Evolutionary conservation across 371 early-diverging fungal genomes (phyloP).

Genomic region (Smittium mucronatum): DNA sequence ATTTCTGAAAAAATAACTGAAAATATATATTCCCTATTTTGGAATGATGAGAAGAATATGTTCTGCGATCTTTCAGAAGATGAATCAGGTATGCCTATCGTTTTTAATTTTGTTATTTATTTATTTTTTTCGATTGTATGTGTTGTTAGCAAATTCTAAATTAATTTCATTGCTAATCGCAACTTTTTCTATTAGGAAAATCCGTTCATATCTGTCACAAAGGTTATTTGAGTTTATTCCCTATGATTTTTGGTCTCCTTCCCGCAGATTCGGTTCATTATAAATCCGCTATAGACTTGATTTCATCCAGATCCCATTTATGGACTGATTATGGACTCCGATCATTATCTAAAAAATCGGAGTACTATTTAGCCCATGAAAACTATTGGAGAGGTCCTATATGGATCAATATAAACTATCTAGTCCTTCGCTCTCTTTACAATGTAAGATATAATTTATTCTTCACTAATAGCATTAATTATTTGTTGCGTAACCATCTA

Average conservation of each 20-base stretch:
- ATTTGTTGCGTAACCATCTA: no score
- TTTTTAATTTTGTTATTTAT: slow-evolving; percentile 12
- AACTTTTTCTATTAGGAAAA: slow-evolving; percentile 14
- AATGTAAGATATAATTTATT: no score
- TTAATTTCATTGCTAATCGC: not conserved
- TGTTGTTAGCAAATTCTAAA: no score
- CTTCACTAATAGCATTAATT: no score
- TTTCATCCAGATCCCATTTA: slow-evolving; percentile 52
- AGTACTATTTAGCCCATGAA: slow-evolving; percentile 64
- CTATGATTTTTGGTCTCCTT: slow-evolving; percentile 63
- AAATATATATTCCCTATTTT: slow-evolving; percentile 43
- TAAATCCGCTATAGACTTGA: slow-evolving; percentile 56
- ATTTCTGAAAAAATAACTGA: slow-evolving; percentile 36
- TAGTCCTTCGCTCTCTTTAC: slow-evolving; percentile 60
- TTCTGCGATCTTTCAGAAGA: slow-evolving; percentile 67
- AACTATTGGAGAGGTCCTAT: slow-evolving; percentile 93
- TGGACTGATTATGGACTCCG: slow-evolving; percentile 77
- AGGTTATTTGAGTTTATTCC: slow-evolving; percentile 78
- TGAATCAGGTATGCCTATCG: slow-evolving; percentile 33
- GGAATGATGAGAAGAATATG: slow-evolving; percentile 54
- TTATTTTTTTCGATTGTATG: no score
- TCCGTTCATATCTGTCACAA: slow-evolving; percentile 58
- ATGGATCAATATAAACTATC: slow-evolving; percentile 89
- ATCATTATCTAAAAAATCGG: slow-evolving; percentile 63
- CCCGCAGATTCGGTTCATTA: slow-evolving; percentile 53